These are phyloP conservation scores for Hortiboletus rubellus DNA, from an alignment of 1,284 basidiomycete genomes.

Conservation along the genomic window DNA sequence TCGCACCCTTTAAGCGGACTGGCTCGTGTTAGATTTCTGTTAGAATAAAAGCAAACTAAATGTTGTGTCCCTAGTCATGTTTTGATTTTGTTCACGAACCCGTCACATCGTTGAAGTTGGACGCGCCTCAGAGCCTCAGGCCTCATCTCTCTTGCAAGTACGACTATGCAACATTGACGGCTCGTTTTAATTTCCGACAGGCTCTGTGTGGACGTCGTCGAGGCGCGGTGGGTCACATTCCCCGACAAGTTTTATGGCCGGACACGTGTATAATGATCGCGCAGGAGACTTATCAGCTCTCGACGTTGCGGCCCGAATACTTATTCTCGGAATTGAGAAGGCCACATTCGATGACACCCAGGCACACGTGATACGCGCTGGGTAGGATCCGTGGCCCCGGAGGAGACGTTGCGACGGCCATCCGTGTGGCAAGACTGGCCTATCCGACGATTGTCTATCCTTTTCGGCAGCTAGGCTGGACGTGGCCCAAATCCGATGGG, in stretches of 20 bases:
- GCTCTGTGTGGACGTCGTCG: constrained; percentile 4
- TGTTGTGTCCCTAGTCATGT: background rate
- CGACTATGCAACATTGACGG: constrained; percentile 11
- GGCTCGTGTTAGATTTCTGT: background rate
- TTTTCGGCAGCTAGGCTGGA: constrained; percentile 2
- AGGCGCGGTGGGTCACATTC: constrained; percentile 5
- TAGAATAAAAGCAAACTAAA: background rate
- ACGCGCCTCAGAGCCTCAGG: background rate
- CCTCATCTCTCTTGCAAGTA: background rate
- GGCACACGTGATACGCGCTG: background rate
- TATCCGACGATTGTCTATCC: constrained; percentile 21
- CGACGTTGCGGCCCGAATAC: constrained; percentile 2
- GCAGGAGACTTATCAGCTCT: constrained; percentile 4
- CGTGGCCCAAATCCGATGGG: constrained; percentile 2
- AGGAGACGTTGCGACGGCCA: background rate
- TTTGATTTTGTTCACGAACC: background rate
- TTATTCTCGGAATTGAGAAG: constrained; percentile 4
- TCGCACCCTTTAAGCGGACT: background rate
- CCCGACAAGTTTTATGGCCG: background rate
- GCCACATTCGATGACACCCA: constrained; percentile 14
- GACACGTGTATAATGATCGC: constrained; percentile 7
- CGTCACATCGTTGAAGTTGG: background rate
- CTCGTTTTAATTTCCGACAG: constrained; percentile 32
- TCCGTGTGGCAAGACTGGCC: constrained; percentile 3
- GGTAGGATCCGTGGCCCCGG: constrained; percentile 3